phyloP scores from a whole-genome alignment of 305 asterid genomes.

The Solanum hybrid region DNA sequence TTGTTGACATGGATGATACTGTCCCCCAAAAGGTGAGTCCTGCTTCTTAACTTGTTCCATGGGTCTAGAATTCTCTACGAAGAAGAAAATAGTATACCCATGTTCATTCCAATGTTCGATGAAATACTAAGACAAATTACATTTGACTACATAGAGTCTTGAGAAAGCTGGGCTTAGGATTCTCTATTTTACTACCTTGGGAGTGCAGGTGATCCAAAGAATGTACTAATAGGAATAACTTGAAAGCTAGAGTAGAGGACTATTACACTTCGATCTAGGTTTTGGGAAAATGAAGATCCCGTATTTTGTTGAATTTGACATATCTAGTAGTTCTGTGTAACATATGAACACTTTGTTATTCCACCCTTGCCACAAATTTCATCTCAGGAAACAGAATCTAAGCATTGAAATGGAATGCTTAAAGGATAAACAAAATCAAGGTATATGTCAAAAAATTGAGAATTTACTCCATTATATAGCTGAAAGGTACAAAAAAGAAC shows the following conservation, averaged over 20 bases:
- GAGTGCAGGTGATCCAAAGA: background rate
- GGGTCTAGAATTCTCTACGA: background rate
- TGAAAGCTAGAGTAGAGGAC: background rate
- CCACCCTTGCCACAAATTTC: background rate
- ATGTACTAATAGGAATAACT: background rate
- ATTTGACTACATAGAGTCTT: background rate
- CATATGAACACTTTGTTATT: background rate
- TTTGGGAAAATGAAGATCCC: background rate
- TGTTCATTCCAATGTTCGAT: background rate
- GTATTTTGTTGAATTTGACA: background rate
- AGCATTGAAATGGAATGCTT: background rate
- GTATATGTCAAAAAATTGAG: background rate
- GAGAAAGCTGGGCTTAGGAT: background rate
- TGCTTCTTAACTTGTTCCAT: constrained; percentile 1
- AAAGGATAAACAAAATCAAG: background rate
- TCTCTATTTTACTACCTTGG: background rate
- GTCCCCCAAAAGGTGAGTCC: constrained; percentile 83
- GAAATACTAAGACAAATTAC: background rate
- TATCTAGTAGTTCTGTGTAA: background rate
- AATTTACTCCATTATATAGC: background rate
- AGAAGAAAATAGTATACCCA: background rate
- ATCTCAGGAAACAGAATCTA: background rate
- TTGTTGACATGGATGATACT: constrained; percentile 78
- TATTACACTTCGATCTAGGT: background rate
- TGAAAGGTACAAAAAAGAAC: background rate